Base-by-base conservation (phyloP, 1,284 basidiomycete species). In the Fomes fomentarius region DNA sequence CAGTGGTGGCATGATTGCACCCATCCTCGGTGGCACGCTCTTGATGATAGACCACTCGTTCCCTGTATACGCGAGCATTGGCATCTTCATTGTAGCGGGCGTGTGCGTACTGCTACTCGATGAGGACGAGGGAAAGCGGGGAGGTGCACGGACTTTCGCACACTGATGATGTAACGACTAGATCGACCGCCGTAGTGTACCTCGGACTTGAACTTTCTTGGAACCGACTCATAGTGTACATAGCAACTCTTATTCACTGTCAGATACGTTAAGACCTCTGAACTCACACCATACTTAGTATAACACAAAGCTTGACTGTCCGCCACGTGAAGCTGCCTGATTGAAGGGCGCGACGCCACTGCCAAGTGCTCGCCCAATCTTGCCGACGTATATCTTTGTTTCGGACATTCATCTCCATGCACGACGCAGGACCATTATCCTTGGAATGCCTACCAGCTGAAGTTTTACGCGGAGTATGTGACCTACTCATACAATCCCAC, bases 1-100 rank as follows among this genome's bases (percentile, higher is more conserved):
- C 67, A 95, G 93, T 68, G 89, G 94, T 3, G 95, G 95, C 1
- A 94, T 98, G 82, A 84, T 93, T 31, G 93, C 94, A 0, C 94
- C 95, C 0, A 81, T 97, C 33, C 70, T 91, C 4, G 94, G 95
- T 0, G 95, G 95, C 0, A 68, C 79, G n/a, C 78, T 97, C 7
- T 79, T 97, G 19, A 79, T 83, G 66, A 76, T 94, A 44, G 78
- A 87, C 55, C 76, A 81, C 3, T 83, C 89, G 0, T 75, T 95
- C 51, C 94, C 94, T 0, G 87, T 97, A 33, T 91, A 93, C 63
- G 79, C 82, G 19, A 89, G 90, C 62, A 84, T 90, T 33, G 79
- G 74, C 1, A 79, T 92, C 44, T 93, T 95, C 68, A 65, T 81
- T 31, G 60, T 89, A 43, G 87, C 90, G 5, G 89, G 88, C 1